Evolutionary conservation across 1,284 basidiomycete species (phyloP).

Genomic region (Melampsora americana): DNA sequence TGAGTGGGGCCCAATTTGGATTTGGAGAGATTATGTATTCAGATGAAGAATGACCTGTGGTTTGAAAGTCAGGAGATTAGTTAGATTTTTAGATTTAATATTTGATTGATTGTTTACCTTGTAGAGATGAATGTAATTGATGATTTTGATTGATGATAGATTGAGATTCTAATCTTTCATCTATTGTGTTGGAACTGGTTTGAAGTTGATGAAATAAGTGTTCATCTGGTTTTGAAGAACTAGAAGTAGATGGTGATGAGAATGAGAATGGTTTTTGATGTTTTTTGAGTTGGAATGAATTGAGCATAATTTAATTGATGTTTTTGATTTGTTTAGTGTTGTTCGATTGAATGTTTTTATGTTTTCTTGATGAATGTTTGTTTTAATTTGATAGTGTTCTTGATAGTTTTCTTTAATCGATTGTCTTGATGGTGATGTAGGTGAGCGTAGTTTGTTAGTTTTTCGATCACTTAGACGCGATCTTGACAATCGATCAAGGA

Average conservation of each 20-base stretch:
- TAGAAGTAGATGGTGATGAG: neutral
- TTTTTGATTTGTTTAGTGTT: neutral
- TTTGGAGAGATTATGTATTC: conserved; percentile 71
- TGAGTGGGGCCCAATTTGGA: conserved; percentile 73
- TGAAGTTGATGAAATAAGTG: conserved; percentile 28
- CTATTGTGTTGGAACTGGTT: conserved; percentile 16
- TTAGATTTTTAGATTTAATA: neutral
- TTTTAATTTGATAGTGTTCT: no score
- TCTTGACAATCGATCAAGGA: no score
- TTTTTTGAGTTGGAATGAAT: neutral
- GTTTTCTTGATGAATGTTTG: no score
- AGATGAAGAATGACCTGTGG: conserved; percentile 47
- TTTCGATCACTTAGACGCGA: no score
- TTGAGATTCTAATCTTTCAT: conserved; percentile 21
- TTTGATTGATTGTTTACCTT: conserved; percentile 1
- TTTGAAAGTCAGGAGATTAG: neutral
- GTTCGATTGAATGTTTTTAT: neutral
- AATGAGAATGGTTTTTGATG: neutral
- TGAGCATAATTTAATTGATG: neutral
- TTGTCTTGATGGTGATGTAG: no score
- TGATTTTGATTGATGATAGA: conserved; percentile 25
- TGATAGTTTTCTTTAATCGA: no score
- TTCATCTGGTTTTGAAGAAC: neutral
- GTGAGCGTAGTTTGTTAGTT: no score
- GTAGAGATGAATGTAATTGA: conserved; percentile 28